phyloP scores from a whole-genome alignment of 2,329 filamentous ascomycete species.

The Trichoderma breve region DNA sequence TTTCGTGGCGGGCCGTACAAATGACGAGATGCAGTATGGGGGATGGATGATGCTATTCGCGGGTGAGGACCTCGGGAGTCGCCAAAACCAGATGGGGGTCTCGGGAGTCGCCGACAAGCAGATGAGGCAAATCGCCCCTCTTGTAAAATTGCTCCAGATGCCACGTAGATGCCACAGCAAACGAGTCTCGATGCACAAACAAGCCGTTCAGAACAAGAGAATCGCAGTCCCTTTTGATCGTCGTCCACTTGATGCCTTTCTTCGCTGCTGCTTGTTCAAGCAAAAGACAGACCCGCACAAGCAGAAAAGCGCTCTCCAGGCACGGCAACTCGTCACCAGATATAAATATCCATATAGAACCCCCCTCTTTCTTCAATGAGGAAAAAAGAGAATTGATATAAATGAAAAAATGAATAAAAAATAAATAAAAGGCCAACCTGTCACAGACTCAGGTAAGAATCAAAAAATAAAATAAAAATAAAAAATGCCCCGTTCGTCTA shows the following conservation, averaged over 20 bases:
- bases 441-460: neutral
- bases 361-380: neutral
- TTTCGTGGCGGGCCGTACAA: neutral
- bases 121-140: neutral
- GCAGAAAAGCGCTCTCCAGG: neutral
- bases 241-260: neutral
- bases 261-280: neutral
- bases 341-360: slow-evolving; percentile 1
- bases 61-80: too few species aligned
- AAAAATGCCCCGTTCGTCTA: neutral
- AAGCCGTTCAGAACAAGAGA: neutral
- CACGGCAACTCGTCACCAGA: neutral
- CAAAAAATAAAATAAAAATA: neutral
- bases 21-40: neutral
- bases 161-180: neutral
- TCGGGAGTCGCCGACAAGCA: neutral
- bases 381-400: neutral
- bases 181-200: neutral
- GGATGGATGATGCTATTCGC: neutral
- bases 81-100: neutral
- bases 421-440: neutral
- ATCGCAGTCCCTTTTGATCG: neutral
- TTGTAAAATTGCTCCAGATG: neutral
- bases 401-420: neutral
- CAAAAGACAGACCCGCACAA: neutral